Percentiles rank a stretch among this genome's conserved stretches.
These are phyloP conservation scores for Acrodontium crateriforme DNA, from an alignment of 2,329 filamentous ascomycete species.

Conservation along the genomic window DNA sequence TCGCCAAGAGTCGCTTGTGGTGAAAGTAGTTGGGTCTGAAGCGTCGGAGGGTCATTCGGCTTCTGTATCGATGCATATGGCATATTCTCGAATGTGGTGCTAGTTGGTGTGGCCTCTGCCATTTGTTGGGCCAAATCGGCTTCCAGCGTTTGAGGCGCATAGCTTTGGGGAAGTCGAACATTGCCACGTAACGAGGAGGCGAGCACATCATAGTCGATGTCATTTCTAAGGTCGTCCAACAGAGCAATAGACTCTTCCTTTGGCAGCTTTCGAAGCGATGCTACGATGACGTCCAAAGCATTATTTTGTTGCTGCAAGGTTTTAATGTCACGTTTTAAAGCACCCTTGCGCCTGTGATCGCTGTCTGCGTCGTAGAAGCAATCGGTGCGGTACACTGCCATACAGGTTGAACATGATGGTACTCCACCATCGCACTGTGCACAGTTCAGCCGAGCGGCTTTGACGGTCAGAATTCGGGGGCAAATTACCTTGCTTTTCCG, in stretches of 20 bases:
- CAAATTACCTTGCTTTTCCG: conserved; percentile 34
- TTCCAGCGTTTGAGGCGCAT: conserved; percentile 19
- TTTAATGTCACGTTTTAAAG: conserved; percentile 27
- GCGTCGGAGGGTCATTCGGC: conserved; percentile 8
- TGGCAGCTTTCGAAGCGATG: conserved; percentile 29
- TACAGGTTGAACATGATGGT: conserved; percentile 37
- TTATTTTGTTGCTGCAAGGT: conserved; percentile 23
- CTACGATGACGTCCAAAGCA: conserved; percentile 28
- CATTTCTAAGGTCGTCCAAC: conserved; percentile 29
- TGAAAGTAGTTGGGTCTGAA: conserved; percentile 4
- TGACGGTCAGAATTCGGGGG: not conserved
- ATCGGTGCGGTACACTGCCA: conserved; percentile 36
- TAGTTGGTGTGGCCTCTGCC: conserved; percentile 7
- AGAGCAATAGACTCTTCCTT: conserved; percentile 31
- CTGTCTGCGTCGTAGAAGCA: conserved; percentile 37
- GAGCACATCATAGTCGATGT: conserved; percentile 26
- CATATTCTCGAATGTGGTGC: conserved; percentile 3
- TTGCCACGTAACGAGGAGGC: conserved; percentile 28
- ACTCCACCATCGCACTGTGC: conserved; percentile 35
- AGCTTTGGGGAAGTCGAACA: conserved; percentile 22
- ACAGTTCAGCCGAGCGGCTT: conserved; percentile 1
- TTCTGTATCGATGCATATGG: conserved; percentile 4
- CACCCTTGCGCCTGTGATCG: conserved; percentile 32
- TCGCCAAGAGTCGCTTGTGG: conserved; percentile 3
- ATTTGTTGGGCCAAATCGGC: conserved; percentile 19